Evolutionary conservation across 1,284 basidiomycete species (phyloP).

Genomic region (Marasmius sp.): DNA sequence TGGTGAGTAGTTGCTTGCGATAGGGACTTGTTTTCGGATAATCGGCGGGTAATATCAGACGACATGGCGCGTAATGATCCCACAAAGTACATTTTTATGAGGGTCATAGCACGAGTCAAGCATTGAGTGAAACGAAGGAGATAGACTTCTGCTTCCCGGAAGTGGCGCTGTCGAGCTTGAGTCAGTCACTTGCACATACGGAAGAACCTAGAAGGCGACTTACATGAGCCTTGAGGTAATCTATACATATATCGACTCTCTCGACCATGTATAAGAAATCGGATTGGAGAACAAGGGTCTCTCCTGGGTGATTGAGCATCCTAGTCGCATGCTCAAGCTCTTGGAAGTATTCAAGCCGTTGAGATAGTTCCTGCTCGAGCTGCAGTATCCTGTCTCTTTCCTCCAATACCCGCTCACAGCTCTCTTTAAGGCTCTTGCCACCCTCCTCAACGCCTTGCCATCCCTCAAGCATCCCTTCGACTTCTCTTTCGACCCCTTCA

Average conservation of each 20-base stretch:
- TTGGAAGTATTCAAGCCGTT: constrained; percentile 85
- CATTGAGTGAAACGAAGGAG: constrained; percentile 93
- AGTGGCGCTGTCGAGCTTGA: constrained; percentile 69
- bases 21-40: constrained; percentile 77
- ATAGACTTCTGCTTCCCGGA: constrained; percentile 88
- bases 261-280: constrained; percentile 95
- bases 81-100: constrained; percentile 94
- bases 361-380: constrained; percentile 76
- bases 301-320: constrained; percentile 90
- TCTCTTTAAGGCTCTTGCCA: constrained; percentile 82
- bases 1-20: constrained; percentile 71
- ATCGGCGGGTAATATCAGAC: constrained; percentile 69
- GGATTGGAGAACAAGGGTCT: constrained; percentile 82
- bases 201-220: constrained; percentile 28
- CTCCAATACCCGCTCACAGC: constrained; percentile 85
- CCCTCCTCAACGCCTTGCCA: constrained; percentile 87
- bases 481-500: constrained; percentile 68
- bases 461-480: constrained; percentile 79
- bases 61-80: constrained; percentile 76
- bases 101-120: constrained; percentile 92
- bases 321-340: constrained; percentile 88
- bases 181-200: neutral
- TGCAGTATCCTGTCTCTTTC: constrained; percentile 84
- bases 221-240: constrained; percentile 84
- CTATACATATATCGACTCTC: constrained; percentile 88